Evolutionary conservation across 83 land plant species (phyloP).

Genomic region (Isoetes engelmannii): DNA sequence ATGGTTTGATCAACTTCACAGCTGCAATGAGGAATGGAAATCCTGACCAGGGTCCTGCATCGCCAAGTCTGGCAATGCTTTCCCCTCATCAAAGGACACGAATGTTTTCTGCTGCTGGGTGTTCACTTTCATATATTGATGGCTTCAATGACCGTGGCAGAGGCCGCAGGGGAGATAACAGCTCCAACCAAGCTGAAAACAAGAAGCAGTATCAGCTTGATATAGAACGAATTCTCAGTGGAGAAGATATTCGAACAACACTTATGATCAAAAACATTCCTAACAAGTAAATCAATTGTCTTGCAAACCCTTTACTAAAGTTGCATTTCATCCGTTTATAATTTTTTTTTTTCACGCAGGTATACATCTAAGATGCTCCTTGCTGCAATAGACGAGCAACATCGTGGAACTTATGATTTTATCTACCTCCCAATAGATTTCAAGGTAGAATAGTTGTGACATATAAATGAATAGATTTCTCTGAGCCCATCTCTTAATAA

Average conservation of each 20-base stretch:
- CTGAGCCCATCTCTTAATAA: not conserved
- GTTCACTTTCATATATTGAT: constrained; percentile 38
- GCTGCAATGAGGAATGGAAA: constrained; percentile 38
- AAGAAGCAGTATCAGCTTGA: constrained; percentile 81
- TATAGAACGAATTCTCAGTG: constrained; percentile 55
- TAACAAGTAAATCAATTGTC: constrained; percentile 55
- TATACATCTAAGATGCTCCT: constrained; percentile 97
- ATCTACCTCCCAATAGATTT: constrained; percentile 95
- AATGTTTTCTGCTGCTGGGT: constrained; percentile 38
- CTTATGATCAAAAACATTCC: constrained; percentile 96
- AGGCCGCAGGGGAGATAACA: constrained; percentile 44
- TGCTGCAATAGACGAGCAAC: constrained; percentile 90
- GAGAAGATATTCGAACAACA: constrained; percentile 81
- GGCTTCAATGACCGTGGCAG: constrained; percentile 49
- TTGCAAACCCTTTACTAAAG: not conserved
- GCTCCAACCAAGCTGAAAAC: constrained; percentile 46
- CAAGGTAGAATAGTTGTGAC: constrained; percentile 45
- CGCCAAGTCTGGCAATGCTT: constrained; percentile 44
- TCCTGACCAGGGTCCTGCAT: constrained; percentile 46
- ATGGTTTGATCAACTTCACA: constrained; percentile 41
- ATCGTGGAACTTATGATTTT: constrained; percentile 91
- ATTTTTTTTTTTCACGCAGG: constrained; percentile 30
- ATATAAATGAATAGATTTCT: not conserved
- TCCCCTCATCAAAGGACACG: constrained; percentile 49
- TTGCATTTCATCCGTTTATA: not conserved